These are phyloP conservation scores for Russula sp. DNA, from an alignment of 768 basidiomycete species.

Conservation along the genomic window DNA sequence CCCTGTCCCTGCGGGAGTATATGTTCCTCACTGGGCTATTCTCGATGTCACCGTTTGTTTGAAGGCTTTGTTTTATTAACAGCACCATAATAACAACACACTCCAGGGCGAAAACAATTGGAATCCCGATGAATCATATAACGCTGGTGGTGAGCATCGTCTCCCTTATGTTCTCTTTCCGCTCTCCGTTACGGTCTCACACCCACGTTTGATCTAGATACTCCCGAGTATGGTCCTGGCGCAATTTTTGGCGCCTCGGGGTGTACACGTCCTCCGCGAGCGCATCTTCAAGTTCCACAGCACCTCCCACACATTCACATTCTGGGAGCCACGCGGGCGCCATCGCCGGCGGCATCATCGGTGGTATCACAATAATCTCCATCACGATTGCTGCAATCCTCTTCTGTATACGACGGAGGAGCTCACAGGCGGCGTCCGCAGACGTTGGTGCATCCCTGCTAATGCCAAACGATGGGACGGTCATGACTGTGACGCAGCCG, in stretches of 20 bases:
- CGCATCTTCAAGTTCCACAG: too few species aligned
- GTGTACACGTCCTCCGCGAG: not conserved
- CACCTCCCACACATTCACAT: too few species aligned
- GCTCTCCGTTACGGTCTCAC: too few species aligned
- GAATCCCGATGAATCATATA: not conserved
- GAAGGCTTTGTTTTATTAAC: not conserved
- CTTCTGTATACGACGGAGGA: not conserved
- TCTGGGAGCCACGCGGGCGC: too few species aligned
- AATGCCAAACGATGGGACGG: not conserved
- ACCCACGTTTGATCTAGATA: not conserved
- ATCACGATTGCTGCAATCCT: not conserved
- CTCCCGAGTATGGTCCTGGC: not conserved
- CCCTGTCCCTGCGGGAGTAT: conserved; percentile 11
- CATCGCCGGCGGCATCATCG: too few species aligned
- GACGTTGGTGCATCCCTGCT: not conserved
- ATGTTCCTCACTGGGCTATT: conserved; percentile 14
- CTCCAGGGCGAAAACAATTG: conserved; percentile 1
- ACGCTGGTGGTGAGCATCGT: conserved; percentile 5
- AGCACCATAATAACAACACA: not conserved
- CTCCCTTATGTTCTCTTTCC: too few species aligned
- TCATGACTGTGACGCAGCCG: not conserved
- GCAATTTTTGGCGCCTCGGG: not conserved
- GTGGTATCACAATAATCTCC: not conserved
- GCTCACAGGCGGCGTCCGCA: not conserved
- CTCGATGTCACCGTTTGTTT: conserved; percentile 9